Evolutionary conservation across 1,284 basidiomycete species (phyloP), one percentile per base, ranked within the genome.

Genomic region (Meira miltonrushii): DNA sequence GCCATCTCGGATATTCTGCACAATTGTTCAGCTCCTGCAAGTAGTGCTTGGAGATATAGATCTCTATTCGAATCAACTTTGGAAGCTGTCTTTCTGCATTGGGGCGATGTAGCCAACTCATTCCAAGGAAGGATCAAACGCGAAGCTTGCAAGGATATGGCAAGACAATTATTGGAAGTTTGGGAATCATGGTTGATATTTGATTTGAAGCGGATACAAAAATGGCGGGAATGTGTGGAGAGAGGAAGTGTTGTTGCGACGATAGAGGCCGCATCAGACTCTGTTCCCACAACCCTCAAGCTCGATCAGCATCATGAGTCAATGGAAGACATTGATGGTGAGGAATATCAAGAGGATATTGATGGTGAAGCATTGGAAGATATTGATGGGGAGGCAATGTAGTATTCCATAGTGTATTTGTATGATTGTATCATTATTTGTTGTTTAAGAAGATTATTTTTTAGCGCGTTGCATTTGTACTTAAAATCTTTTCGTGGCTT

Each of bases 1-100:
- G 84, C 96, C 49, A 89, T 98, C 56, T 96, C 92, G 71, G 95
- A 99, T 75, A 95, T 99, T 64, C 83, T 99, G 28, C 92, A 97
- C 81, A 99, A 98, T 78, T 92, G 90, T 2, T 92, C 91, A 40
- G 88, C 87, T 4, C 82, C 90, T 2, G 83, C 92, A 9, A 87
- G 89, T 1, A 88, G 71, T 78, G 90, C 90, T 15, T 78, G 67
- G 67, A 38, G 58, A 25, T 75, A 70, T 57, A 54, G 66, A 10
- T 55, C 58, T 8, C 59, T 59, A 3, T 53, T 78, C 6, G 66
- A 71, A 46, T 21, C 56, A 2, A 62, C 62, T 15, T 54, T 77
- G 8, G 60, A 52, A 2, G 15, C 57, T 1, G 57, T 77, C 15
- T 75, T 77, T 51, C 58, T 61, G 4, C 75, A 78, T 49, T 47